Evolutionary conservation across 352 stramenopile species (phyloP).

Genomic region (Pelagophyceae sp.): DNA sequence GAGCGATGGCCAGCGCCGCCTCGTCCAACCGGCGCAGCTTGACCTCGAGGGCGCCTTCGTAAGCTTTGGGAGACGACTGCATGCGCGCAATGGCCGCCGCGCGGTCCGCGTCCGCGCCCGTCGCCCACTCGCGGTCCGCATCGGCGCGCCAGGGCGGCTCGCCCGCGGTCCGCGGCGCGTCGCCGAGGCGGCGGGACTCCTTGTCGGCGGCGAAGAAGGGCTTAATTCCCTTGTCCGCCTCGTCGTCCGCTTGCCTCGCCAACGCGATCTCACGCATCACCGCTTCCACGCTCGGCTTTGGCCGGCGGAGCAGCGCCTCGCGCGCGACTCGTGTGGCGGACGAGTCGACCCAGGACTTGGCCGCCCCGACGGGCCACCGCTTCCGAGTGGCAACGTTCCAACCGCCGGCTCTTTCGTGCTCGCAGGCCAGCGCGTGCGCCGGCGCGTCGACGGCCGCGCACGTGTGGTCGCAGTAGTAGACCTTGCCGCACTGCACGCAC

Average conservation of each 20-base stretch:
- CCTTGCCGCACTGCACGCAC: neutral
- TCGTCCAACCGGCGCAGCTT: neutral
- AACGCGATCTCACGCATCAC: conserved; percentile 3
- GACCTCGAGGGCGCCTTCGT: neutral
- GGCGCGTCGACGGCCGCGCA: conserved; percentile 14
- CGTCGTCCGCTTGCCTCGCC: neutral
- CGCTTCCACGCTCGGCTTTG: conserved; percentile 10
- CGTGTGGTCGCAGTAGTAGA: conserved; percentile 3
- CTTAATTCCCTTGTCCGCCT: neutral
- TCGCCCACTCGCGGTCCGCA: neutral
- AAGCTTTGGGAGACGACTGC: neutral
- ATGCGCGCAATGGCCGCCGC: neutral
- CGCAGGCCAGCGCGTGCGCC: conserved; percentile 1
- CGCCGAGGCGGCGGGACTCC: neutral
- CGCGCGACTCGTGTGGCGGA: neutral
- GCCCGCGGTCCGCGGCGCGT: too few relatives aligned
- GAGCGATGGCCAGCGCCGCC: neutral
- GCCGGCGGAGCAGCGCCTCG: neutral
- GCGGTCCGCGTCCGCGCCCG: neutral
- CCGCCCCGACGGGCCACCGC: neutral
- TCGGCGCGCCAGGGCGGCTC: neutral
- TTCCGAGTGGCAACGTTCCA: neutral
- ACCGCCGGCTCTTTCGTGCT: too few relatives aligned
- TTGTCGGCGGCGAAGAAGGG: neutral
- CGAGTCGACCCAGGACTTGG: conserved; percentile 1